phyloP scores from a whole-genome alignment of 1,139 yeast species.

The Debaryomyces psychrophilus region DNA sequence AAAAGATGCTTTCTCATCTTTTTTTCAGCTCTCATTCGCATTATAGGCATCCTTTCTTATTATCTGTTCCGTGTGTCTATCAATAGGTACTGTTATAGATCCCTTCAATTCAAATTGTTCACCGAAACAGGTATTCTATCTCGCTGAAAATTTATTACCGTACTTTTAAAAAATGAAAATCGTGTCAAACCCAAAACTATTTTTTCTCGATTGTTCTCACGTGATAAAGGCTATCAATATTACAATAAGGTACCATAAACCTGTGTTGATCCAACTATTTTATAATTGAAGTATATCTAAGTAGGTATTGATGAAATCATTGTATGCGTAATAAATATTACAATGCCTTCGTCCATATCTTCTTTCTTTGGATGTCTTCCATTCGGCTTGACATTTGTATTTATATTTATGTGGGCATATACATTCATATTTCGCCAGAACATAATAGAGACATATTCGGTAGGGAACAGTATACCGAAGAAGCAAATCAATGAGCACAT shows the following conservation, averaged over 20 bases:
- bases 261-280: not conserved
- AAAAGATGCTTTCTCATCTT: slow-evolving; percentile 53
- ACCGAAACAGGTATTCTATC: not conserved
- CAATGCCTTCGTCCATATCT: not conserved
- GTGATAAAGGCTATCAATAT: not conserved
- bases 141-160: slow-evolving; percentile 8
- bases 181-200: not conserved
- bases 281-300: not conserved
- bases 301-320: not conserved
- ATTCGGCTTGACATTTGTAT: slow-evolving; percentile 19
- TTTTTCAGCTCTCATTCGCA: slow-evolving; percentile 52
- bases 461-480: slow-evolving; percentile 22
- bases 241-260: not conserved
- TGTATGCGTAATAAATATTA: not conserved
- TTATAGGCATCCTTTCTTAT: slow-evolving; percentile 36
- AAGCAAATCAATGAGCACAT: slow-evolving; percentile 27
- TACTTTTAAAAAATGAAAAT: not conserved
- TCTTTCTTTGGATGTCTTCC: slow-evolving; percentile 11
- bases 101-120: not conserved
- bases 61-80: not conserved
- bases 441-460: slow-evolving; percentile 28
- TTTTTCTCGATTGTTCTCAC: not conserved
- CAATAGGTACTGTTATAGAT: slow-evolving; percentile 6
- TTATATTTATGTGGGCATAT: slow-evolving; percentile 26
- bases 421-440: slow-evolving; percentile 29